Evolutionary conservation across 1,284 basidiomycete genomes (phyloP).

Genomic region (Pyrrhoderma noxium): DNA sequence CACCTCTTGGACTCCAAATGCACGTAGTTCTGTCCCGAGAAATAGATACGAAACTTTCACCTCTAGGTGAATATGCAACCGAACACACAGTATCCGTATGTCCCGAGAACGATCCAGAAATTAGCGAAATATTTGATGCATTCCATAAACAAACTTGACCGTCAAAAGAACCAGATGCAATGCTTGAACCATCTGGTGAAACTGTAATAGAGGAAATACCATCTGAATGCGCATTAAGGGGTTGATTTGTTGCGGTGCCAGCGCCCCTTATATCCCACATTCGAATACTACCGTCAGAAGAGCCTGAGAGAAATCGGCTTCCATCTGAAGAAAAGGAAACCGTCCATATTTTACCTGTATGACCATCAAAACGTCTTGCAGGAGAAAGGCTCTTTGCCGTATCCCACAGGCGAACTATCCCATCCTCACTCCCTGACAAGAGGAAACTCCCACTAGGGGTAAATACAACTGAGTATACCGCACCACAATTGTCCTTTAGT

Average conservation of each 20-base stretch:
- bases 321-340: not conserved
- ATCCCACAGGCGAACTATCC: constrained; percentile 57
- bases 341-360: not conserved
- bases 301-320: not conserved
- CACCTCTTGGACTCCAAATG: not conserved
- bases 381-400: too few relatives aligned
- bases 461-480: constrained; percentile 4
- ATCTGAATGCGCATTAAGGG: not conserved
- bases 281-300: not conserved
- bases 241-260: not conserved
- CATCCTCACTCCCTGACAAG: constrained; percentile 70
- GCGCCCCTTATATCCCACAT: not conserved
- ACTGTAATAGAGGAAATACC: not conserved
- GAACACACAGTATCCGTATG: not conserved
- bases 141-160: constrained; percentile 4
- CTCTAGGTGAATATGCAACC: constrained; percentile 7
- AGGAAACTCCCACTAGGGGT: constrained; percentile 1
- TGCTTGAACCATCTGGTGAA: not conserved
- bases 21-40: not conserved
- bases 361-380: too few relatives aligned
- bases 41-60: not conserved
- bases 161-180: constrained; percentile 2
- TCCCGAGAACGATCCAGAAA: not conserved
- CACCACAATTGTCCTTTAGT: constrained; percentile 12
- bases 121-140: not conserved